Percentiles rank a stretch among this genome's conserved stretches.
Evolutionary conservation across 331 rosid species (phyloP).

Genomic region (Rosa hybrid): DNA sequence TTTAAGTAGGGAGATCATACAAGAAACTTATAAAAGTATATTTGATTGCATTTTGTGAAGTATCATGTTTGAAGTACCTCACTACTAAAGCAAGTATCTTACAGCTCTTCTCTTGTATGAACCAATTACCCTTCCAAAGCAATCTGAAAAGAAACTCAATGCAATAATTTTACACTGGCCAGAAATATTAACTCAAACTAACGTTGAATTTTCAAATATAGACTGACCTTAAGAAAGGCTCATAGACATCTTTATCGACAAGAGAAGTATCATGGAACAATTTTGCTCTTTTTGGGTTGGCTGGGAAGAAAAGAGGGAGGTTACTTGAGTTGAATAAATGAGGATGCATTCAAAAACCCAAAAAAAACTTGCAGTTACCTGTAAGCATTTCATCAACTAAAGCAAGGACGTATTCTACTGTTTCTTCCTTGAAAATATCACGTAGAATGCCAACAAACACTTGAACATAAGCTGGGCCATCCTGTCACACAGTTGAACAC

Average conservation of each 20-base stretch:
- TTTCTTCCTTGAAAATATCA: constrained; percentile 90
- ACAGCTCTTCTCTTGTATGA: constrained; percentile 96
- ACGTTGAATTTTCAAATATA: constrained; percentile 21
- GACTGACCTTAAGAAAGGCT: constrained; percentile 88
- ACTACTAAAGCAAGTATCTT: constrained; percentile 82
- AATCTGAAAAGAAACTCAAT: constrained; percentile 53
- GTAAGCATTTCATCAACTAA: constrained; percentile 91
- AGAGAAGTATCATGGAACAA: constrained; percentile 84
- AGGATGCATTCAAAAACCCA: constrained; percentile 1
- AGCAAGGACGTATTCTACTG: constrained; percentile 91
- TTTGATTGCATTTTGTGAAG: constrained; percentile 17
- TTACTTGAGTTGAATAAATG: constrained; percentile 15
- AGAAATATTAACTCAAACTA: not conserved
- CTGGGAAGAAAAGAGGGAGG: constrained; percentile 39
- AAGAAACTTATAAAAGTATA: not conserved
- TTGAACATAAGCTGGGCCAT: constrained; percentile 91
- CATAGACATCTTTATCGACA: constrained; percentile 74
- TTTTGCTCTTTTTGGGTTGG: constrained; percentile 90
- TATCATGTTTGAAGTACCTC: constrained; percentile 51
- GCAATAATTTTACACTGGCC: not conserved
- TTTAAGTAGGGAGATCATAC: constrained; percentile 8
- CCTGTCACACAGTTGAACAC: constrained; percentile 55
- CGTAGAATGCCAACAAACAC: constrained; percentile 82
- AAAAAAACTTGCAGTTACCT: constrained; percentile 44
- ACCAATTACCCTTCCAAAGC: constrained; percentile 98